A percentile compares a stretch with the other conserved stretches of the same genome.
Evolutionary conservation across 2,329 filamentous ascomycete species (phyloP).

Genomic region (Metarhizium guizhouense): DNA sequence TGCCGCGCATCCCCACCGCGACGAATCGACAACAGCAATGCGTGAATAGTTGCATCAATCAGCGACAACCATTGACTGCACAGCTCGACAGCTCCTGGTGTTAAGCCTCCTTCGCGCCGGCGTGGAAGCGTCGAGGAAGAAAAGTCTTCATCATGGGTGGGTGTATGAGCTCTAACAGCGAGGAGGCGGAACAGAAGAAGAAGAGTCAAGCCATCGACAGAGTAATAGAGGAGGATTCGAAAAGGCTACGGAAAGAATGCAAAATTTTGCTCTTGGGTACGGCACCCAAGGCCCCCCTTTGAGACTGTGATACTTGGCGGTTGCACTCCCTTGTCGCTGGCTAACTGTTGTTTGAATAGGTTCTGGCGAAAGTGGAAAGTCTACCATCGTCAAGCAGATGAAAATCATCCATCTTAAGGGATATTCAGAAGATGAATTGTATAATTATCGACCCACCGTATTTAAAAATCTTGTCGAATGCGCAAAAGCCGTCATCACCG

Average conservation of each 20-base stretch:
- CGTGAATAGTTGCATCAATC: background rate
- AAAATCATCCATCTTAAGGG: conserved; percentile 99
- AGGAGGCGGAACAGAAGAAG: conserved; percentile 90
- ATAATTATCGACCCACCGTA: conserved; percentile 89
- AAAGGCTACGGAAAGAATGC: conserved; percentile 90
- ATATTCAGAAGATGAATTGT: conserved; percentile 88
- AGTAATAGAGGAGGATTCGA: conserved; percentile 87
- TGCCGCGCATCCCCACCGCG: background rate
- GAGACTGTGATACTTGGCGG: background rate
- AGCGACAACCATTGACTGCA: background rate
- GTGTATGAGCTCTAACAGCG: conserved; percentile 83
- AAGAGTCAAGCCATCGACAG: conserved; percentile 93
- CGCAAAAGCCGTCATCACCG: conserved; percentile 83
- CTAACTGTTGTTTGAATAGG: conserved; percentile 43
- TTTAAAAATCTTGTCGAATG: conserved; percentile 98
- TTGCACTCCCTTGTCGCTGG: background rate
- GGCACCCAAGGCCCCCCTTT: conserved; percentile 15
- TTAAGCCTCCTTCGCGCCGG: background rate
- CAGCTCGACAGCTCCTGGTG: background rate
- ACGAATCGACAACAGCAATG: conserved; percentile 1
- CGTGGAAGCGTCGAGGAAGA: conserved; percentile 7
- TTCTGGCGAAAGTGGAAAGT: conserved; percentile 97
- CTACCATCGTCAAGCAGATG: conserved; percentile 99
- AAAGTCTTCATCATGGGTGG: conserved; percentile 62
- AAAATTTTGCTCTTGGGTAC: conserved; percentile 93